Evolutionary conservation across 352 stramenopile genomes (phyloP).

Genomic region (Globisporangium alternatum): DNA sequence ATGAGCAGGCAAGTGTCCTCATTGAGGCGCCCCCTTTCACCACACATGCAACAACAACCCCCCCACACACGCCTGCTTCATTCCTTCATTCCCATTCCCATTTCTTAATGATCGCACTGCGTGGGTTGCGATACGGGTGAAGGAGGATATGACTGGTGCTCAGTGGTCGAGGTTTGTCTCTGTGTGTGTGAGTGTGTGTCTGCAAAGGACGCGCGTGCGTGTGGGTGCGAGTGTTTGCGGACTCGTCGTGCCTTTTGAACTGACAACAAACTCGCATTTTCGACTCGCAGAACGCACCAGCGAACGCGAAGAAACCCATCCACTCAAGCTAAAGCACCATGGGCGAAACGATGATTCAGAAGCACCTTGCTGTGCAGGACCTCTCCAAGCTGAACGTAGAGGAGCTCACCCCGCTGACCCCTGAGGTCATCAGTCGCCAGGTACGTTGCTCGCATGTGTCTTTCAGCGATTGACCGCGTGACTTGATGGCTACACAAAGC

Average conservation of each 20-base stretch:
- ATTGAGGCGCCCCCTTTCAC: background rate
- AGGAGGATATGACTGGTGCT: conserved; percentile 5
- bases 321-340: conserved; percentile 26
- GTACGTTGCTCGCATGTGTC: conserved; percentile 15
- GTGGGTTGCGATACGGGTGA: background rate
- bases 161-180: background rate
- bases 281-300: conserved; percentile 6
- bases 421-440: conserved; percentile 95
- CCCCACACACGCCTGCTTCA: background rate
- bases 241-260: background rate
- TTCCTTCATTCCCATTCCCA: conserved; percentile 1
- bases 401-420: conserved; percentile 96
- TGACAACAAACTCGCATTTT: conserved; percentile 2
- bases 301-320: conserved; percentile 8
- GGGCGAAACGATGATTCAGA: conserved; percentile 63
- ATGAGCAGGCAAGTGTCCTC: background rate
- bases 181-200: conserved; percentile 1
- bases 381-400: conserved; percentile 93
- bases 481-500: background rate
- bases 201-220: background rate
- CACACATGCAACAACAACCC: background rate
- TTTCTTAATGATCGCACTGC: background rate
- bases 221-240: background rate
- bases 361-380: conserved; percentile 91
- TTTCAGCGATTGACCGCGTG: background rate